Evolutionary conservation across 768 basidiomycete genomes (phyloP).

Genomic region (Amylocystis lapponica): DNA sequence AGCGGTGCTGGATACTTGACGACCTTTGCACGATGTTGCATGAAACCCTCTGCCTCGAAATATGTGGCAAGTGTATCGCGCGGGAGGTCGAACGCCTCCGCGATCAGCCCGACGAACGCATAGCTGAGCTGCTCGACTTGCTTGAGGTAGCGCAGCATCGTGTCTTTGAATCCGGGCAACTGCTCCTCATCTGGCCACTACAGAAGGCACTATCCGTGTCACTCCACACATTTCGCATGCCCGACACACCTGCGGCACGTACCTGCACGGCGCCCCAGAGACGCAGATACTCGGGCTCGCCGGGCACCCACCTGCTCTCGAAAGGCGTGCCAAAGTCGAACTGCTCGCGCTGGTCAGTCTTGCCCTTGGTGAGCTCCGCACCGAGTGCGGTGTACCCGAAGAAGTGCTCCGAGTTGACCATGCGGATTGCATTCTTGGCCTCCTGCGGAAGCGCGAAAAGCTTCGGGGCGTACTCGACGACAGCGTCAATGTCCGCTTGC

Average conservation of each 20-base stretch:
- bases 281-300: conserved; percentile 55
- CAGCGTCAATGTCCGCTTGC: conserved; percentile 36
- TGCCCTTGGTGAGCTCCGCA: conserved; percentile 68
- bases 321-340: conserved; percentile 68
- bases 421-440: conserved; percentile 64
- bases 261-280: conserved; percentile 78
- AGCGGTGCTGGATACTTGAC: conserved; percentile 66
- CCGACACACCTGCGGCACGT: conserved; percentile 9
- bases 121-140: conserved; percentile 57
- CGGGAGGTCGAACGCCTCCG: conserved; percentile 60
- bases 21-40: conserved; percentile 68
- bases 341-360: conserved; percentile 70
- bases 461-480: conserved; percentile 56
- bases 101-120: conserved; percentile 55
- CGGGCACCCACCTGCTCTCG: conserved; percentile 34
- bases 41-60: conserved; percentile 36
- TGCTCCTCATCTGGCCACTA: conserved; percentile 75
- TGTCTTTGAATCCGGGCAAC: conserved; percentile 63
- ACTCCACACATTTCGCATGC: not conserved
- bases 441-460: conserved; percentile 67
- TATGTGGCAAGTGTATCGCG: conserved; percentile 48
- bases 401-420: conserved; percentile 74
- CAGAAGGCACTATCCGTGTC: not conserved
- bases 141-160: conserved; percentile 50
- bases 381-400: conserved; percentile 72